Conservation (phyloP, 306 rosid species). For the Aeschynomene evenia region DNA sequence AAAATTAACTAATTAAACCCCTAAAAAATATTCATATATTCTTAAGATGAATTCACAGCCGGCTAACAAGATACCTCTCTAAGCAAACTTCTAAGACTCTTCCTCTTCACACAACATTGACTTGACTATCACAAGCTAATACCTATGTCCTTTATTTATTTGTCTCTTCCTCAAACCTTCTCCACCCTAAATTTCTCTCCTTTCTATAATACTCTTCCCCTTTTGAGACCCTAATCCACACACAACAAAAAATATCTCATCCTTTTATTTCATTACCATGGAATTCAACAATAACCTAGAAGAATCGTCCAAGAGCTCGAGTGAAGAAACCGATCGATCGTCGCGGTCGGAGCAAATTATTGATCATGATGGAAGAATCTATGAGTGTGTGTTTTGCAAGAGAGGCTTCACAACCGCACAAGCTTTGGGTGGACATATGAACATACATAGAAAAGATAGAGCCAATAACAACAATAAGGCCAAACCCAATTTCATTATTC, state of each 20-base stretch:
- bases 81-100: constrained; percentile 53
- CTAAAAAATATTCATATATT: not conserved
- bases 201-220: constrained; percentile 40
- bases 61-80: constrained; percentile 51
- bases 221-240: constrained; percentile 12
- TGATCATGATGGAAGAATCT: constrained; percentile 52
- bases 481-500: constrained; percentile 36
- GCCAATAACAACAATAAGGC: constrained; percentile 38
- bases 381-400: constrained; percentile 88
- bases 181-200: constrained; percentile 35
- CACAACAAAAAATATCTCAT: not conserved
- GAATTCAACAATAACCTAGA: constrained; percentile 36
- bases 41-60: constrained; percentile 49
- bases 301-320: constrained; percentile 54
- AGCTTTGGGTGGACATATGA: constrained; percentile 95
- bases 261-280: constrained; percentile 37
- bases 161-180: constrained; percentile 47
- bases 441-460: constrained; percentile 80
- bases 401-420: constrained; percentile 92
- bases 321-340: constrained; percentile 53
- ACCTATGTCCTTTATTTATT: constrained; percentile 50
- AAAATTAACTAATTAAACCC: no score
- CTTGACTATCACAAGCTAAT: constrained; percentile 44
- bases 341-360: constrained; percentile 29
- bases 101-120: constrained; percentile 49